phyloP scores from a whole-genome alignment of 2,329 filamentous ascomycete species.

The Alternaria arbusti region DNA sequence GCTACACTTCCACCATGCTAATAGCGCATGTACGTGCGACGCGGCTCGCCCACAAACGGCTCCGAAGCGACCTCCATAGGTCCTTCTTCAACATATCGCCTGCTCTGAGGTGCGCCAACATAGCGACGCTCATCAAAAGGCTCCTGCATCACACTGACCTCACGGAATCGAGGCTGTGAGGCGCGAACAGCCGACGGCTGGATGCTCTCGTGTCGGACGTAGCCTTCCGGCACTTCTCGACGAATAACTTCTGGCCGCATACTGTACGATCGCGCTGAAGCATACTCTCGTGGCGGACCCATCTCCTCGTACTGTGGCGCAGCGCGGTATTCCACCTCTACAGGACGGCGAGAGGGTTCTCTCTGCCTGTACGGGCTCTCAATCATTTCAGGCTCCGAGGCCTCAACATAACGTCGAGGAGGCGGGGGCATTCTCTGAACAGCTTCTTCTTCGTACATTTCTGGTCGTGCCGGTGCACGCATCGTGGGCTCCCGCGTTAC shows the following conservation, averaged over 20 bases:
- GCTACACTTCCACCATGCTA: conserved; percentile 10
- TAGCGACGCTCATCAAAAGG: conserved; percentile 43
- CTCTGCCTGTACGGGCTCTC: conserved; percentile 64
- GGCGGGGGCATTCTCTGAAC: conserved; percentile 54
- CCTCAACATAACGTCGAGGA: conserved; percentile 60
- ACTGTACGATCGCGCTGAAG: conserved; percentile 46
- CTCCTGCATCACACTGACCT: conserved; percentile 52
- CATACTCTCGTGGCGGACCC: conserved; percentile 44
- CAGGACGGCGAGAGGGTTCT: conserved; percentile 63
- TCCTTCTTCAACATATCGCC: conserved; percentile 53
- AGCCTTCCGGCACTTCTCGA: conserved; percentile 44
- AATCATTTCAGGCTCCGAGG: conserved; percentile 63
- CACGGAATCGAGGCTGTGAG: conserved; percentile 44
- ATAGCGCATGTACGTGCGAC: conserved; percentile 47
- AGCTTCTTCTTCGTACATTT: conserved; percentile 53
- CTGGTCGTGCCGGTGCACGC: conserved; percentile 56
- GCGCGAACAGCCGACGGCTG: conserved; percentile 46
- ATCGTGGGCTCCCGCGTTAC: conserved; percentile 61
- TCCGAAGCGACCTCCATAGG: conserved; percentile 37
- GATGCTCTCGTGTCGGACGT: conserved; percentile 50
- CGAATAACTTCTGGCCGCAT: conserved; percentile 48
- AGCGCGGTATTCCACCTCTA: conserved; percentile 44
- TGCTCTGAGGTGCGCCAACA: conserved; percentile 35
- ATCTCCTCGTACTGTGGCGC: conserved; percentile 46
- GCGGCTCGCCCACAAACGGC: conserved; percentile 35